Evolutionary conservation across 768 basidiomycete species (phyloP).

Genomic region (Pisolithus tinctorius): DNA sequence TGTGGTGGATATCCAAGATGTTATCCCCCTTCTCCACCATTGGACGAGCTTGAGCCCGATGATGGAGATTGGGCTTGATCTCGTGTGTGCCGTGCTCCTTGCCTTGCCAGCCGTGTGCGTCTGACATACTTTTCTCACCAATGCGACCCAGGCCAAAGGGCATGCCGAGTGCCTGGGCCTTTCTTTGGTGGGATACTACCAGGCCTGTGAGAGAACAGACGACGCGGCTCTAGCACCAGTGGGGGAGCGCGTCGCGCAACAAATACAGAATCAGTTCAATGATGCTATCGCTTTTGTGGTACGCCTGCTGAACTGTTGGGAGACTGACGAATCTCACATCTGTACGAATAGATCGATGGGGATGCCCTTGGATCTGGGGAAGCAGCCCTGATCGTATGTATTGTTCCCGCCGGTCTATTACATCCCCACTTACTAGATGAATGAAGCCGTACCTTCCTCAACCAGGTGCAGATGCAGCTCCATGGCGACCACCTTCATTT

Average conservation of each 20-base stretch:
- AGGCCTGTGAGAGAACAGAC: slow-evolving; percentile 59
- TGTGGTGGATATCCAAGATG: slow-evolving; percentile 50
- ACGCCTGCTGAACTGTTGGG: slow-evolving; percentile 11
- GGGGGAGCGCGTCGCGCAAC: slow-evolving; percentile 55
- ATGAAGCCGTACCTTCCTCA: slow-evolving; percentile 46
- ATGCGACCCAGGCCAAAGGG: slow-evolving; percentile 41
- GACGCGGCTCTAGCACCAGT: slow-evolving; percentile 57
- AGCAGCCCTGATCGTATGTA: slow-evolving; percentile 53
- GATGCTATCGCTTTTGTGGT: slow-evolving; percentile 70
- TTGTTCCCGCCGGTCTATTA: neutral
- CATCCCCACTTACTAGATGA: neutral
- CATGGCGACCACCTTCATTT: slow-evolving; percentile 43
- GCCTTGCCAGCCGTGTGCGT: neutral
- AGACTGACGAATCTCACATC: slow-evolving; percentile 4
- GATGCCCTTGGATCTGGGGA: slow-evolving; percentile 45
- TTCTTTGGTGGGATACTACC: slow-evolving; percentile 67
- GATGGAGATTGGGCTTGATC: slow-evolving; percentile 80
- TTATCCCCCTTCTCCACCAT: slow-evolving; percentile 74
- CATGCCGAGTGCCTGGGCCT: slow-evolving; percentile 50
- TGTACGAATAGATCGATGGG: slow-evolving; percentile 48
- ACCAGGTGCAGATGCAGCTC: slow-evolving; percentile 21
- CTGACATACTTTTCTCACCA: neutral
- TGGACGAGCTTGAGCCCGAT: slow-evolving; percentile 81
- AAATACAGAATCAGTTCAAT: slow-evolving; percentile 46
- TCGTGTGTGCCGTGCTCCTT: slow-evolving; percentile 38